A percentile compares a stretch with the other conserved stretches of the same genome.
These are phyloP conservation scores for Euphrasia confusa DNA, from an alignment of 257 asterid genomes.

Conservation along the genomic window DNA sequence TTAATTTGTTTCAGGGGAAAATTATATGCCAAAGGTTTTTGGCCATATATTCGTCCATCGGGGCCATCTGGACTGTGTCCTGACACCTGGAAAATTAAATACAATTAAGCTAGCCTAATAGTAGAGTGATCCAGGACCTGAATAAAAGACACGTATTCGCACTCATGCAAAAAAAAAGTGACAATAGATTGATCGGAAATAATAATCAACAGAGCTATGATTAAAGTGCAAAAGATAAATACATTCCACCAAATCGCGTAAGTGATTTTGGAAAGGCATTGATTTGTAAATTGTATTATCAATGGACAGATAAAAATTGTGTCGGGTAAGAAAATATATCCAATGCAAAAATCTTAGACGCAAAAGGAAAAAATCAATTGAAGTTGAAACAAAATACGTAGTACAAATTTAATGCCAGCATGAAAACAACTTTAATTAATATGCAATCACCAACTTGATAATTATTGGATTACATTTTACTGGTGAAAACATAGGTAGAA, in stretches of 20 bases:
- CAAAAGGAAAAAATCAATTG: background rate
- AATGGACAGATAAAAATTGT: background rate
- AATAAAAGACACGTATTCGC: slow-evolving; percentile 23
- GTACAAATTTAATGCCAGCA: slow-evolving; percentile 9
- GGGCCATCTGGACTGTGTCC: slow-evolving; percentile 53
- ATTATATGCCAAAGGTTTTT: slow-evolving; percentile 38
- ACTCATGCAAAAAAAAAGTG: slow-evolving; percentile 21
- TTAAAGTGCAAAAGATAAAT: background rate
- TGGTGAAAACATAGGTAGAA: slow-evolving; percentile 18
- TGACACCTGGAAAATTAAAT: slow-evolving; percentile 50
- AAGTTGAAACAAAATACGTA: background rate
- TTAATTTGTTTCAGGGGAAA: slow-evolving; percentile 42
- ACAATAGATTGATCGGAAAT: background rate
- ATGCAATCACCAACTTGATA: slow-evolving; percentile 12
- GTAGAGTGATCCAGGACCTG: slow-evolving; percentile 22
- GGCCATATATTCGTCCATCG: slow-evolving; percentile 36
- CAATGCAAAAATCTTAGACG: slow-evolving; percentile 9
- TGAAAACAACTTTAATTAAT: slow-evolving; percentile 3
- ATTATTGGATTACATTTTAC: slow-evolving; percentile 9
- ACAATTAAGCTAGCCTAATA: slow-evolving; percentile 11
- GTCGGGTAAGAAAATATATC: slow-evolving; percentile 4
- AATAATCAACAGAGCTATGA: slow-evolving; percentile 17
- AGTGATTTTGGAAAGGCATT: slow-evolving; percentile 18
- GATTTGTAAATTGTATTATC: slow-evolving; percentile 4
- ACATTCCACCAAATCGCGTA: background rate